Base-by-base conservation (phyloP, 2,329 filamentous ascomycete genomes). In the Exophiala viscosa region DNA sequence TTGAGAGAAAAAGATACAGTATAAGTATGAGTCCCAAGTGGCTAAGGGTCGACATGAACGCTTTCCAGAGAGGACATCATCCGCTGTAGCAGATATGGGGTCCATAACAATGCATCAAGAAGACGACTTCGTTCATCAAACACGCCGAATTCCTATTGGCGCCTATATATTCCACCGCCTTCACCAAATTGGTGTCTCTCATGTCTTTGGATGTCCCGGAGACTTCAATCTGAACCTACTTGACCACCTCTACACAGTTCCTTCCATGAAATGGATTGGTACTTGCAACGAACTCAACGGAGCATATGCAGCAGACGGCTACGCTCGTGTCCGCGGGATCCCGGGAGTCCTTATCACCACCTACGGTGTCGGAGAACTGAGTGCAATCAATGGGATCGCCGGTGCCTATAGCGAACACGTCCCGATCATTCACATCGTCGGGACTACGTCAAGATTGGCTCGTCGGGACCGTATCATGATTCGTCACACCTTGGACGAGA, bases 241-340 rank as follows among this genome's bases (percentile, higher is more conserved):
- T 45, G 81, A 84, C 45, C 58, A 63, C 39, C 56, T 64, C 66
- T 82, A 82, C 62, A 67, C 83, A 14, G 70, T 76, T n/a, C 77
- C 78, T 6, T 52, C 52, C 17, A 40, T 59, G 39, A 59, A 54
- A 38, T 59, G 56, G 56, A 46, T 82, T 3, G 81, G 81, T 59
- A 83, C 81, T 61, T 78, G 74, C 66, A 83, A 84, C 65, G 80
- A 83, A 64, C 72, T 83, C 51, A 82, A 82, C 64, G 78, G 44
- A 14, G 85, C 83, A n/a, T 90, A 90, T 63, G 86, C 87, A 32
- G 85, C 87, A 14, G 87, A 90, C 70, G 87, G 86, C 17, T 90
- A 90, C 65, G 85, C 86, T 48, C 80, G 87, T 57, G 78, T 88
- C 55, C 86, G 86, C 51, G 84, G 85, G 5, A 39, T 38, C 38